These are phyloP conservation scores for Russula lepida DNA, from an alignment of 768 basidiomycete genomes.

Conservation along the genomic window DNA sequence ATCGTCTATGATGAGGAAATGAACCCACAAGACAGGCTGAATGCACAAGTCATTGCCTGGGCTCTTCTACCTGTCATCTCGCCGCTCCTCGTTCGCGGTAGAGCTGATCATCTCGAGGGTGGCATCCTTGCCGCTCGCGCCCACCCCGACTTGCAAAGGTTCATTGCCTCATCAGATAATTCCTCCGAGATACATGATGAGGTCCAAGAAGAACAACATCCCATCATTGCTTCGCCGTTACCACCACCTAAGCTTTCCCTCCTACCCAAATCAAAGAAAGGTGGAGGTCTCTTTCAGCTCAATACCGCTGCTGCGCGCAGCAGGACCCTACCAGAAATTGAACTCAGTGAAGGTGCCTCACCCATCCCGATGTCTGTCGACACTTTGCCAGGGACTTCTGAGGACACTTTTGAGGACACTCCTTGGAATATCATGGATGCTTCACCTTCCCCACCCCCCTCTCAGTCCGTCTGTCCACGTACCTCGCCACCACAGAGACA, in stretches of 20 bases:
- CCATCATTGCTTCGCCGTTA: conserved; percentile 1
- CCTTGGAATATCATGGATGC: conserved; percentile 36
- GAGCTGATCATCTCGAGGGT: conserved; percentile 61
- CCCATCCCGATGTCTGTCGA: conserved; percentile 52
- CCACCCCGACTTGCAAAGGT: conserved; percentile 45
- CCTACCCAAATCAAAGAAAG: conserved; percentile 27
- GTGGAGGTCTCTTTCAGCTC: conserved; percentile 57
- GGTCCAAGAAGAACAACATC: conserved; percentile 26
- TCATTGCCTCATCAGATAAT: conserved; percentile 35
- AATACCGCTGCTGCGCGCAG: conserved; percentile 49
- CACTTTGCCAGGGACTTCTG: conserved; percentile 25
- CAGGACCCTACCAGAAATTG: conserved; percentile 49
- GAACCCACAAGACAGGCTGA: conserved; percentile 53
- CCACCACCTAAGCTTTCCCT: conserved; percentile 15
- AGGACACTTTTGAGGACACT: conserved; percentile 32
- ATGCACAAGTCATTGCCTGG: conserved; percentile 55
- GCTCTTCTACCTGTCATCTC: conserved; percentile 55
- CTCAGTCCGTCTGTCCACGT: conserved; percentile 45
- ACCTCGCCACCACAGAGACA: conserved; percentile 49
- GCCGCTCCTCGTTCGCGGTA: conserved; percentile 47
- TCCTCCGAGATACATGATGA: conserved; percentile 22
- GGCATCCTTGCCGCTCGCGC: conserved; percentile 57
- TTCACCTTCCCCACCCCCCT: conserved; percentile 60
- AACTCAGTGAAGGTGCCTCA: conserved; percentile 35
- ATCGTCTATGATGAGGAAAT: conserved; percentile 75